A percentile compares a stretch with the other conserved stretches of the same genome.
Conservation (phyloP, 345 rosid species). For the Arabidopsis suecica region DNA sequence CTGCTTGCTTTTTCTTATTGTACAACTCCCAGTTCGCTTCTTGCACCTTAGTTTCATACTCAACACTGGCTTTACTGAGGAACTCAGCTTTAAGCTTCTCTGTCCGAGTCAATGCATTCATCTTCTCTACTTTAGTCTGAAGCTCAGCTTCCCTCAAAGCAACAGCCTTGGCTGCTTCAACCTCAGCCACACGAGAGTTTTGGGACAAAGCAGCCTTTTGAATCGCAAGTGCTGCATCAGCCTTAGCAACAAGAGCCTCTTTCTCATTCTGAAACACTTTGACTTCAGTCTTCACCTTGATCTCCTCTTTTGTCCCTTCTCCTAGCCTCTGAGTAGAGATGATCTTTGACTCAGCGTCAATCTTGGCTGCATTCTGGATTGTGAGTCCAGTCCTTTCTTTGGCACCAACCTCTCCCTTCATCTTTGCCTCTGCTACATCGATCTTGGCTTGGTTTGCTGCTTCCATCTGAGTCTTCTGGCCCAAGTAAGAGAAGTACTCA, state of each 20-base stretch:
- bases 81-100: conserved; percentile 87
- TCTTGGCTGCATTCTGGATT: conserved; percentile 75
- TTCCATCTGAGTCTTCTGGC: conserved; percentile 89
- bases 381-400: conserved; percentile 66
- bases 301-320: conserved; percentile 77
- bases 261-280: conserved; percentile 72
- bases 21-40: conserved; percentile 73
- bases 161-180: conserved; percentile 73
- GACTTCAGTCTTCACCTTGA: conserved; percentile 62
- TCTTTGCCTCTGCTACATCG: conserved; percentile 76
- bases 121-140: conserved; percentile 69
- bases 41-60: conserved; percentile 84
- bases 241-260: conserved; percentile 74
- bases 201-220: conserved; percentile 67
- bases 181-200: conserved; percentile 72
- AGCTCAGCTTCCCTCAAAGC: conserved; percentile 77
- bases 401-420: conserved; percentile 83
- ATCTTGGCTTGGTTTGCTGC: conserved; percentile 82
- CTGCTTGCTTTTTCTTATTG: conserved; percentile 69
- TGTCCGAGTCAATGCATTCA: conserved; percentile 69
- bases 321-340: conserved; percentile 62
- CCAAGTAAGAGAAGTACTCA: conserved; percentile 83
- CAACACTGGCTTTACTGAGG: conserved; percentile 76
- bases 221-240: conserved; percentile 66
- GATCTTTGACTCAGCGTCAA: conserved; percentile 78